Conservation (phyloP, 768 basidiomycete genomes). For the Nidula microcarpa region DNA sequence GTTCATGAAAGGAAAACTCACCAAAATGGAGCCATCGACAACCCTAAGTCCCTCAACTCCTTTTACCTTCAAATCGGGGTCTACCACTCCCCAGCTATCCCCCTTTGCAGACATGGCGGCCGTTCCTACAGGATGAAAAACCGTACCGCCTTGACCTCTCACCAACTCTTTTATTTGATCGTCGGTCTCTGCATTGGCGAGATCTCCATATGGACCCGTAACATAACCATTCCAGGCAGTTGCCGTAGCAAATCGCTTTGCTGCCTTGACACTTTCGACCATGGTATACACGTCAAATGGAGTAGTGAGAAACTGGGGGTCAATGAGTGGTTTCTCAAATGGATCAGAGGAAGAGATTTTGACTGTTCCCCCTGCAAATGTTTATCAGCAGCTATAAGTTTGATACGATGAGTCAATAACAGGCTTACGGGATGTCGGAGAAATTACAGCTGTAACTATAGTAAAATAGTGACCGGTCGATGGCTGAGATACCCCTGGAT, state of each 20-base stretch:
- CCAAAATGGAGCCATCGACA: slow-evolving; percentile 5
- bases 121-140: slow-evolving; percentile 20
- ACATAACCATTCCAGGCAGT: slow-evolving; percentile 12
- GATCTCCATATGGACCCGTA: no score
- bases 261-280: not conserved
- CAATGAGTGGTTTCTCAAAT: not conserved
- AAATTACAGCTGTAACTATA: not conserved
- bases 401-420: not conserved
- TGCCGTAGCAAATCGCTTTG: slow-evolving; percentile 7
- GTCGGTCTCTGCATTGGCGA: no score
- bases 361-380: not conserved
- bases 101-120: slow-evolving; percentile 20
- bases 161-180: no score
- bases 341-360: not conserved
- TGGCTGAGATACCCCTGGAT: not conserved
- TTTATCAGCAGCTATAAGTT: not conserved
- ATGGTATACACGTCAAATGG: not conserved
- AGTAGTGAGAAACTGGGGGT: not conserved
- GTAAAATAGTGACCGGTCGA: not conserved
- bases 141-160: no score
- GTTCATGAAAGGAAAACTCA: not conserved
- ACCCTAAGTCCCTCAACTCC: not conserved
- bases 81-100: slow-evolving; percentile 5
- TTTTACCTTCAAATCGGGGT: slow-evolving; percentile 2
- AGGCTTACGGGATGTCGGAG: not conserved